Evolutionary conservation across 495 filamentous ascomycete genomes (phyloP), one percentile per base, ranked within the genome.

Genomic region (Tuber brumale): DNA sequence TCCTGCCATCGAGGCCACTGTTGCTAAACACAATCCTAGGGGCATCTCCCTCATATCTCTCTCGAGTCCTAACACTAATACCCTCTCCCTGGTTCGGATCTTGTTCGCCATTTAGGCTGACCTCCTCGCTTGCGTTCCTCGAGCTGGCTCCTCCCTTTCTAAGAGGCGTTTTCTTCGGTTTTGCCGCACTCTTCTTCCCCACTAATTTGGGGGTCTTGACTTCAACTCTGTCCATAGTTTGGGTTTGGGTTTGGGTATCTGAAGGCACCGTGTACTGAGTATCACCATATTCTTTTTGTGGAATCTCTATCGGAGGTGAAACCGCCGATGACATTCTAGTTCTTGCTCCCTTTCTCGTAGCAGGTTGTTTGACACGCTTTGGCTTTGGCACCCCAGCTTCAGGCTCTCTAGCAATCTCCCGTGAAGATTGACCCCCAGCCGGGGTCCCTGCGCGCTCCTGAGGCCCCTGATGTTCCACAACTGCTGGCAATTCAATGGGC

Each of bases 21-120:
- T 81, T 82, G 45, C 79, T 81, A n/a, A 82, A 82, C n/a, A 77
- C 76, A 39, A 82, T 81, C 18, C 74, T 81, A n/a, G 80, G 80
- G 14, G 46, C 42, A 51, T 77, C 71, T n/a, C 80, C 80, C 43
- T 76, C 76, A 74, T 82, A 81, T 19, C 46, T 70, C 57, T 76
- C 74, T 19, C 48, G 78, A 42, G 80, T 82, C 46, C 76, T 81
- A 5, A 66, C 23, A 45, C 18, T 66, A 9, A 31, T 9, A 37
- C 45, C 39, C 37, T 46, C 73, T 21, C 43, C 51, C 31, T 70
- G 31, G 44, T 46, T 74, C 51, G 21, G 9, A 42, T 31, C 44
- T 31, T 10, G 8, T 46, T 21, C 27, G 27, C 9, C 70, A 37
- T 76, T 69, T 21, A 31, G 31, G 43, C 16, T 48, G 27, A 23